These are phyloP conservation scores for Cercospora zeina DNA, from an alignment of 2,329 filamentous ascomycete genomes.

Conservation along the genomic window DNA sequence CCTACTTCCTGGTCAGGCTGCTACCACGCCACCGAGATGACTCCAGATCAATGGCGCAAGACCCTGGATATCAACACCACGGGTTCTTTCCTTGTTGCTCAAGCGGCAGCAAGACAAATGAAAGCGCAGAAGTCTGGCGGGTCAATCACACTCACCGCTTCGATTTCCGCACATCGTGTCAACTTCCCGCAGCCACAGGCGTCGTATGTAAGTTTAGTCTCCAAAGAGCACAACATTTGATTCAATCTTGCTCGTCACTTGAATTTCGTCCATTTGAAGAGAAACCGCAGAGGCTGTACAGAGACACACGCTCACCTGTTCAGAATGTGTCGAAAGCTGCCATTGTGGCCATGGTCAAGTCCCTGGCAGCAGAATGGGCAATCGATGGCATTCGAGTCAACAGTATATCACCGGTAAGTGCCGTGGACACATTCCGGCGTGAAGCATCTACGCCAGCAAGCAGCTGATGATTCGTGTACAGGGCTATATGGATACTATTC, in stretches of 20 bases:
- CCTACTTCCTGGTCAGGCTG: slow-evolving; percentile 40
- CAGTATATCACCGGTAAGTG: slow-evolving; percentile 67
- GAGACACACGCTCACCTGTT: background rate
- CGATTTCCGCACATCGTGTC: slow-evolving; percentile 66
- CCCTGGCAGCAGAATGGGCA: slow-evolving; percentile 72
- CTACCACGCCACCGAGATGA: slow-evolving; percentile 61
- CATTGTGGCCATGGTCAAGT: slow-evolving; percentile 62
- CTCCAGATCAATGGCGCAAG: slow-evolving; percentile 59
- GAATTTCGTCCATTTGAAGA: too few species aligned
- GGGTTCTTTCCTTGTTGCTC: slow-evolving; percentile 68
- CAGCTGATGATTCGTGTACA: slow-evolving; percentile 65
- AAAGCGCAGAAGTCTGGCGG: slow-evolving; percentile 55
- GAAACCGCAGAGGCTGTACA: background rate
- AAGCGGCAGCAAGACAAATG: slow-evolving; percentile 63
- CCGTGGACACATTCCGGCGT: slow-evolving; percentile 39
- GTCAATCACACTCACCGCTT: slow-evolving; percentile 65
- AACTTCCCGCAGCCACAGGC: slow-evolving; percentile 73
- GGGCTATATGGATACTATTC: slow-evolving; percentile 74
- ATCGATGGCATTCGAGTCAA: slow-evolving; percentile 70
- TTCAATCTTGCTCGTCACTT: background rate
- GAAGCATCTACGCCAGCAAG: background rate
- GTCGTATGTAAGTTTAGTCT: slow-evolving; percentile 51
- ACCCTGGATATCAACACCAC: slow-evolving; percentile 72
- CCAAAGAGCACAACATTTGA: background rate
- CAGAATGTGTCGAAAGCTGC: slow-evolving; percentile 69